Evolutionary conservation across 768 basidiomycete species (phyloP), one percentile per base, ranked within the genome.

Genomic region (Calocybe indica): DNA sequence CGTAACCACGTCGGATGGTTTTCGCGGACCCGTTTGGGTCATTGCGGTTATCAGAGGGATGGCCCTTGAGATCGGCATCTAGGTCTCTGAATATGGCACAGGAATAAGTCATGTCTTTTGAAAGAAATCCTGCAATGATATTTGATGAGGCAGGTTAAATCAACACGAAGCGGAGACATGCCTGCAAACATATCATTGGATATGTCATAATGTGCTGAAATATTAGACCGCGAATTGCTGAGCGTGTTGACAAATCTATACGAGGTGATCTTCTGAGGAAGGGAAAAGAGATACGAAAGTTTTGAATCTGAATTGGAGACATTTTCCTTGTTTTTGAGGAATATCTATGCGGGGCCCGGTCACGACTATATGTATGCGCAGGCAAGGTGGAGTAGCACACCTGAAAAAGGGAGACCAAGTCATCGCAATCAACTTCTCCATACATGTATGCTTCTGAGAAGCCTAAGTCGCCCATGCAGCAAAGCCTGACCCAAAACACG

Each of bases 391-490:
- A 14, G 11, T 31, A 14, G 62, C 74, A 55, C 50, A 82, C 85
- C 61, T 76, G 65, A 66, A 88, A 88, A 0, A 87, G 62, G 3
- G 74, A 65, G 3, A 79, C 72, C n/a, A 90, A 70, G 55, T 85
- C 76, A 47, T 79, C 74, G 45, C 80, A 80, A 53, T 83, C 78
- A 29, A 85, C 79, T 39, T 89, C 85, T 6, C 85, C 84, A 47
- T 79, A 80, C 87, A 90, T 88, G 63, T 81, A 88, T 0, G 82
- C 80, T 62, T 89, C 87, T 5, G 82, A 73, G 55, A 89, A 87
- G 3, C 85, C 87, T 38, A 89, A 65, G 58, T 87, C 85, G 15
- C 80, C 73, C 71, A 81, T 79, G 6, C 72, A 59, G 47, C 74
- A 75, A 10, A 83, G 65, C 1, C 82, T 68, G 7, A 81, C 62